A percentile compares a stretch with the other conserved stretches of the same genome.
Evolutionary conservation across 2,329 filamentous ascomycete genomes (phyloP).

Genomic region (Leptoxyphium fumago): DNA sequence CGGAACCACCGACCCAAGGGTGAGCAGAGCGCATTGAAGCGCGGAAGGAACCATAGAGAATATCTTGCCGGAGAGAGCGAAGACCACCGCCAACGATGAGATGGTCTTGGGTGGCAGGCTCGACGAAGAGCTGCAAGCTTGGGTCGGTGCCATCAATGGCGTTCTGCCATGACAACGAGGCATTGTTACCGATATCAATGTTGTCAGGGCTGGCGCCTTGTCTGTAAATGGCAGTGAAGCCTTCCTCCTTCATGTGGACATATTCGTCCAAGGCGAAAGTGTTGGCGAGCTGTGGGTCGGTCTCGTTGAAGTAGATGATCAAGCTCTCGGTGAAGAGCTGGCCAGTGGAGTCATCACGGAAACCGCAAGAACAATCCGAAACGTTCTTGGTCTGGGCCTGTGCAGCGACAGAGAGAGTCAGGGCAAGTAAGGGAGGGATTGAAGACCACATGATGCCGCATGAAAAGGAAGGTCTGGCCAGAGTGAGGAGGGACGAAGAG

Average conservation of each 20-base stretch:
- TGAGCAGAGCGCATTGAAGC: slow-evolving; percentile 20
- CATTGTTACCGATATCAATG: slow-evolving; percentile 12
- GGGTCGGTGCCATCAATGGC: not conserved
- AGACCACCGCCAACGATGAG: slow-evolving; percentile 27
- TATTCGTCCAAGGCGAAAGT: slow-evolving; percentile 24
- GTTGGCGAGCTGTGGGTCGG: slow-evolving; percentile 14
- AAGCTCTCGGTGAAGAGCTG: slow-evolving; percentile 30
- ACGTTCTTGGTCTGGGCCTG: not conserved
- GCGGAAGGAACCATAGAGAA: slow-evolving; percentile 32
- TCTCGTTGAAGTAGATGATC: slow-evolving; percentile 36
- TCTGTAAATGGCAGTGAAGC: slow-evolving; percentile 29
- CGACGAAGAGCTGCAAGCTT: slow-evolving; percentile 4
- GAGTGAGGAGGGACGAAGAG: too few relatives aligned
- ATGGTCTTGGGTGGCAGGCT: slow-evolving; percentile 14
- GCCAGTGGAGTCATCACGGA: slow-evolving; percentile 22
- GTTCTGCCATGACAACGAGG: not conserved
- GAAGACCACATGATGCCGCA: not conserved
- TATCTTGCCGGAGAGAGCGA: slow-evolving; percentile 26
- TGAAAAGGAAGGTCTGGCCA: not conserved
- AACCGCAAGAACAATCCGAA: slow-evolving; percentile 28
- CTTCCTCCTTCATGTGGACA: slow-evolving; percentile 27
- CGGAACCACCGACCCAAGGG: slow-evolving; percentile 18
- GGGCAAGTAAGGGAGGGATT: not conserved
- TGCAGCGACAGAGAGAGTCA: not conserved
- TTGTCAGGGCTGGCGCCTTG: slow-evolving; percentile 25